Base-by-base conservation (phyloP, 2,329 filamentous ascomycete species). In the Mycosphaerella arachidis region DNA sequence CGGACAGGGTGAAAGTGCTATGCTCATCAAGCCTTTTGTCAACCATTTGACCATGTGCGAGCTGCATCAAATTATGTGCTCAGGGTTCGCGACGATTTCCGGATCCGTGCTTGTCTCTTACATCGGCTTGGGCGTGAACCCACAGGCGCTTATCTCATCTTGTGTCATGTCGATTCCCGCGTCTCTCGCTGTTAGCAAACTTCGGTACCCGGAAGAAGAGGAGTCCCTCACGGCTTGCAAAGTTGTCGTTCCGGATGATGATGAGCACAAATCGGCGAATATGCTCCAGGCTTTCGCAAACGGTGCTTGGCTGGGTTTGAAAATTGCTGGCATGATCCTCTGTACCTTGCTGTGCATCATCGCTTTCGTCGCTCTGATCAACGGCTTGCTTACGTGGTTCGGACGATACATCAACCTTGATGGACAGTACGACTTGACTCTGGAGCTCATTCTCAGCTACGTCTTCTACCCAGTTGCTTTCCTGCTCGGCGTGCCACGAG, bases 131-230 rank as follows among this genome's bases (percentile, higher is more conserved):
- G 92, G 92, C 45, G 81, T 96, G 57, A 94, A 92, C 74, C 81
- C 90, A 0, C 89, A 95, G 73, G 92, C 90, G 3, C 81, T 97
- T 51, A 88, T 96, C 30, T 96, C 91, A 1, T 92, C 90, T 7
- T 96, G 92, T 72, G 92, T 96, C 74, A 97, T 97, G 92, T 92
- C 89, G 68, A 96, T 96, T 65, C 92, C 92, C 0, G 92, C 92
- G 1, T 95, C 91, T 3, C 82, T 97, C 13, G 92, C 92, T 54
- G 87, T 94, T 62, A 93, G 89, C 64, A 96, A 96, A 78, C 82
- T 96, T 69, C 88, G 92, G 59, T 96, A 89, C 74, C 92, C 92
- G 2, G 92, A 96, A 77, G 88, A 86, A 3, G 91, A 96, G 74
- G 89, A 93, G 75, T 90, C 91, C 0, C 80, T 96, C 37, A 96